A percentile compares a stretch with the other conserved stretches of the same genome.
Conservation (phyloP, 768 basidiomycete genomes). For the Udeniomyces megalosporus region DNA sequence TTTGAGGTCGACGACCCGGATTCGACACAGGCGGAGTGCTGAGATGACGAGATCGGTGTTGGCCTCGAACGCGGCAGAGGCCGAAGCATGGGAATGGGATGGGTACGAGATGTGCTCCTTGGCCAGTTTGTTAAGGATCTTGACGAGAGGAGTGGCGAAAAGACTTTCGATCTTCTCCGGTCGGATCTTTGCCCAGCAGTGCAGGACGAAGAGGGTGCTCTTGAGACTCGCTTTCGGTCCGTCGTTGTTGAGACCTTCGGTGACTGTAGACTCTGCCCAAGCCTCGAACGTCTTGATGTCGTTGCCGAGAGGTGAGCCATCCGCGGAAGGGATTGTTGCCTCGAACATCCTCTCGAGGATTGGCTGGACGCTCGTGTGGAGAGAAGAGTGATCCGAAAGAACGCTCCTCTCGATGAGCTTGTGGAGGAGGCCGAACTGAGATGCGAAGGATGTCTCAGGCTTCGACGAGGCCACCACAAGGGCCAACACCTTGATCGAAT, state of each 20-base stretch:
- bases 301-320: constrained; percentile 37
- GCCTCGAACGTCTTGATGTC: constrained; percentile 14
- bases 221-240: constrained; percentile 16
- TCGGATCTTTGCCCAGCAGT: constrained; percentile 60
- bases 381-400: constrained; percentile 53
- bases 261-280: constrained; percentile 19
- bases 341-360: constrained; percentile 65
- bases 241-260: constrained; percentile 16
- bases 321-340: constrained; percentile 42
- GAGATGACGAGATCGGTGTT: constrained; percentile 40
- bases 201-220: constrained; percentile 53
- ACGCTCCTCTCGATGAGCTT: constrained; percentile 78
- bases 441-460: constrained; percentile 59
- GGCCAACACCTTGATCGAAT: constrained; percentile 73
- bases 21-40: constrained; percentile 75
- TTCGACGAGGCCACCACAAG: constrained; percentile 67
- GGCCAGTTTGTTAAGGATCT: constrained; percentile 63
- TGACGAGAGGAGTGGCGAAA: constrained; percentile 59
- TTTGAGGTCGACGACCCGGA: constrained; percentile 60
- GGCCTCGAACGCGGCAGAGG: constrained; percentile 41
- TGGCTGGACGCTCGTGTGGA: constrained; percentile 68
- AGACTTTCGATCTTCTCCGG: constrained; percentile 63
- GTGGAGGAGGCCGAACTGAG: constrained; percentile 56
- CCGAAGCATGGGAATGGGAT: constrained; percentile 36
- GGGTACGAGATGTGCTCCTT: constrained; percentile 61